Conservation (phyloP, 2,329 filamentous ascomycete species). For the Neurospora crassa region DNA sequence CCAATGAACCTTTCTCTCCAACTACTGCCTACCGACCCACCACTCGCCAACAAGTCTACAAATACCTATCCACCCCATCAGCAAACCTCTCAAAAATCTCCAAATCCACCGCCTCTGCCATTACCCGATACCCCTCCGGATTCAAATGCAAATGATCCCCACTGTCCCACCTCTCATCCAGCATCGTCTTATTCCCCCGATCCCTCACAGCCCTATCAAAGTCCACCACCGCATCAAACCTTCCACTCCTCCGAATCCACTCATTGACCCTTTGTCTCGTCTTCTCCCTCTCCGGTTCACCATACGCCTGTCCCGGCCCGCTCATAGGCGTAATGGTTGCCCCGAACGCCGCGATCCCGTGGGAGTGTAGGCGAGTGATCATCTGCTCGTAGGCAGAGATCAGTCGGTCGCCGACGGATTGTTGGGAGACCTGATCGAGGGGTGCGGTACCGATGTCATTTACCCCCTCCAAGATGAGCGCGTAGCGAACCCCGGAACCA, state of each 20-base stretch:
- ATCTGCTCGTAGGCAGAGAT: slow-evolving; percentile 49
- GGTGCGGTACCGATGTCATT: slow-evolving; percentile 51
- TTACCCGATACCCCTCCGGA: slow-evolving; percentile 41
- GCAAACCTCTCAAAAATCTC: slow-evolving; percentile 33
- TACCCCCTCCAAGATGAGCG: slow-evolving; percentile 52
- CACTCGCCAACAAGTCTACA: neutral
- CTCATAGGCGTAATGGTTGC: slow-evolving; percentile 38
- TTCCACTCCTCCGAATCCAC: slow-evolving; percentile 44
- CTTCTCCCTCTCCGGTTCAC: slow-evolving; percentile 38
- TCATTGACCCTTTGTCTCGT: slow-evolving; percentile 46
- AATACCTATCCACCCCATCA: slow-evolving; percentile 17
- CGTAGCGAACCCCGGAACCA: slow-evolving; percentile 35
- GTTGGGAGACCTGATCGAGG: slow-evolving; percentile 32
- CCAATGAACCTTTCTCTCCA: neutral
- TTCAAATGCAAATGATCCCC: slow-evolving; percentile 55
- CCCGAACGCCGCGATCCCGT: slow-evolving; percentile 44
- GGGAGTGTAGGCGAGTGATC: slow-evolving; percentile 38
- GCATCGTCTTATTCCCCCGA: slow-evolving; percentile 31
- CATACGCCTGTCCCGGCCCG: slow-evolving; percentile 41
- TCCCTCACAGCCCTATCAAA: slow-evolving; percentile 49
- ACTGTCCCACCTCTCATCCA: slow-evolving; percentile 38
- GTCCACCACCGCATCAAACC: slow-evolving; percentile 52
- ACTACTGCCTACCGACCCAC: neutral
- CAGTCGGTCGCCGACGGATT: slow-evolving; percentile 34
- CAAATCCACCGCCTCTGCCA: slow-evolving; percentile 46